Base-by-base conservation (phyloP, 345 rosid species). In the Populus euphratica region DNA sequence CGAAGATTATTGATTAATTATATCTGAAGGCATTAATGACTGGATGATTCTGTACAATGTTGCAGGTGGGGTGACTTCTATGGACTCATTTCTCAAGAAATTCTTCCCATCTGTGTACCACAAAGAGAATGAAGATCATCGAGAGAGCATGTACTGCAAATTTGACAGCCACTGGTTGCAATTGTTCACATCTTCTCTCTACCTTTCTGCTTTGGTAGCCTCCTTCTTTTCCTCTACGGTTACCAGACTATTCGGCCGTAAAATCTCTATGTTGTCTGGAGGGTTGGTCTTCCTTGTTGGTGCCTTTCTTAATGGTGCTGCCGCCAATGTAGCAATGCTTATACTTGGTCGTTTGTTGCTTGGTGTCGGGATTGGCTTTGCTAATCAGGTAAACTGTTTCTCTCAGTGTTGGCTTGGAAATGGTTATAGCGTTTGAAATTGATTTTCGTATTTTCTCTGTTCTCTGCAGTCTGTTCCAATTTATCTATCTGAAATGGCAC, bases 161-260 rank as follows among this genome's bases (percentile, higher is more conserved):
- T 91, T 88, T 12, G 88, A 93, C 36, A 88, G 89, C 82, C 75
- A 90, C 77, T 78, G 86, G 38, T 83, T 92, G n/a, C 85, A 87
- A 68, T 78, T 91, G 76, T 92, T 92, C 83, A 92, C 97, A 20
- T 92, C 95, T 14, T 92, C 95, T 73, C 94, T 93, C 27, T 93
- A 93, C 67, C 70, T 93, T 7, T 94, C 95, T 3, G 94, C 91
- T 33, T 73, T 93, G 63, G 23, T 93, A 8, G 91, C 97, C 41
- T 90, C 94, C 52, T 81, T 88, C 74, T 79, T 84, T 35, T 93
- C 95, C n/a, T 90, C 97, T 12, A n/a, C 79, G 0, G 72, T 89
- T 0, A 92, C 97, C 1, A 86, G 92, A 70, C 75, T 47, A 3
- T 84, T 79, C 2, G 91, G 91, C 0, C 72, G 91, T 25, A 85